Evolutionary conservation across 2,329 filamentous ascomycete genomes (phyloP).

Genomic region (Colletotrichum sp.): DNA sequence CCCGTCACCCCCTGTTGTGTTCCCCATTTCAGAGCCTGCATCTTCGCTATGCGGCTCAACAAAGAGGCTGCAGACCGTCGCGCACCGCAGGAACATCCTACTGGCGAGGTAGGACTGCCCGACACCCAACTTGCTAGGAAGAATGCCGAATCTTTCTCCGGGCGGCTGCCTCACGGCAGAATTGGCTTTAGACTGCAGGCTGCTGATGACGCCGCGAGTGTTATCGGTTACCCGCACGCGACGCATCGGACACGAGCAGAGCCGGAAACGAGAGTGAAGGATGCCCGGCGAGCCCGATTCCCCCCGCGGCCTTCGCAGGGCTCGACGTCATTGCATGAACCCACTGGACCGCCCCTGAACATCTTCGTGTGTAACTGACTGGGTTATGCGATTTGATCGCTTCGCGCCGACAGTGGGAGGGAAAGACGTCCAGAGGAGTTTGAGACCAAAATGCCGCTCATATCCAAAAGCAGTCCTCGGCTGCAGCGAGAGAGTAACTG

Average conservation of each 20-base stretch:
- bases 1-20: not conserved
- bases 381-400: not conserved
- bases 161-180: not conserved
- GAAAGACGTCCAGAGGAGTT: not conserved
- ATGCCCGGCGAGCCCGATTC: not conserved
- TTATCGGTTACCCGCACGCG: not conserved
- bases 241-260: not conserved
- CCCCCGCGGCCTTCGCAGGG: not conserved
- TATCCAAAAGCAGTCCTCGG: not conserved
- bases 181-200: not conserved
- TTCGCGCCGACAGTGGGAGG: not conserved
- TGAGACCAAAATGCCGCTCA: not conserved
- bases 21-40: not conserved
- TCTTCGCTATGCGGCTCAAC: not conserved
- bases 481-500: not conserved
- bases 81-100: not conserved
- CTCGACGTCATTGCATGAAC: not conserved
- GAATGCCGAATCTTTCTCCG: not conserved
- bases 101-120: not conserved
- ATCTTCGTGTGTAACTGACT: not conserved
- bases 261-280: not conserved
- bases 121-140: not conserved
- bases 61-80: not conserved
- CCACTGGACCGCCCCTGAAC: not conserved
- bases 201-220: not conserved